Evolutionary conservation across 176 grass and related monocot genomes (phyloP).

Genomic region (Rhipidocladum racemiflorum): DNA sequence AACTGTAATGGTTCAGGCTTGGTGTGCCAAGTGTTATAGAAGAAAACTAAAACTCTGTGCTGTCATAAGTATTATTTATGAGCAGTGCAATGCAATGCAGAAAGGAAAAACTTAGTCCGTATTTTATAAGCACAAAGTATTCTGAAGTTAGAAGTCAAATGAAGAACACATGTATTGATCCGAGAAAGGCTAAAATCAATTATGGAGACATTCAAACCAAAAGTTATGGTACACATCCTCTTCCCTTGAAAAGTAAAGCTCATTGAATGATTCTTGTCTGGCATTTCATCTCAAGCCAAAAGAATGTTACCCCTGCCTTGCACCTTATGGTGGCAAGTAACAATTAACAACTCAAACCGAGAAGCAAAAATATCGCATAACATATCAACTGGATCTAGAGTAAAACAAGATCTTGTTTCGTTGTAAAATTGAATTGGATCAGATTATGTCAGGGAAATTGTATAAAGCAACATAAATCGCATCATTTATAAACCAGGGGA

Average conservation of each 20-base stretch:
- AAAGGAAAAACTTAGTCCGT: neutral
- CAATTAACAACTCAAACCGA: constrained; percentile 12
- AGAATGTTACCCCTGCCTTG: constrained; percentile 86
- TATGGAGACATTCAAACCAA: constrained; percentile 70
- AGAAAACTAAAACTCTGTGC: too few relatives aligned
- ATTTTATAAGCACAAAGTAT: constrained; percentile 5
- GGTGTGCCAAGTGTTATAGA: too few relatives aligned
- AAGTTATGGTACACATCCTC: constrained; percentile 49
- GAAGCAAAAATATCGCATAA: neutral
- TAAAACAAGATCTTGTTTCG: too few relatives aligned
- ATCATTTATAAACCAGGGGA: too few relatives aligned
- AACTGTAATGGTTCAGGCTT: too few relatives aligned
- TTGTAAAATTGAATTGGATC: neutral
- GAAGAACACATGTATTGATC: constrained; percentile 77
- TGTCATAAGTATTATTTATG: too few relatives aligned
- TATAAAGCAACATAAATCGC: too few relatives aligned
- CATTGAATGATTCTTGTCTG: constrained; percentile 30
- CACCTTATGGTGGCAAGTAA: constrained; percentile 26
- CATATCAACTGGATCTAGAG: too few relatives aligned
- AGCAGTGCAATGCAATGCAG: neutral
- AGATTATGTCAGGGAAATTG: neutral
- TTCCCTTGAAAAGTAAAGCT: constrained; percentile 61
- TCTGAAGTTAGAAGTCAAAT: constrained; percentile 5
- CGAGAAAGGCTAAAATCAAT: constrained; percentile 96
- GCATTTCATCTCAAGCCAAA: constrained; percentile 58